Conservation (phyloP, 164 flowering plant genomes). For the Kingdonia uniflora region DNA sequence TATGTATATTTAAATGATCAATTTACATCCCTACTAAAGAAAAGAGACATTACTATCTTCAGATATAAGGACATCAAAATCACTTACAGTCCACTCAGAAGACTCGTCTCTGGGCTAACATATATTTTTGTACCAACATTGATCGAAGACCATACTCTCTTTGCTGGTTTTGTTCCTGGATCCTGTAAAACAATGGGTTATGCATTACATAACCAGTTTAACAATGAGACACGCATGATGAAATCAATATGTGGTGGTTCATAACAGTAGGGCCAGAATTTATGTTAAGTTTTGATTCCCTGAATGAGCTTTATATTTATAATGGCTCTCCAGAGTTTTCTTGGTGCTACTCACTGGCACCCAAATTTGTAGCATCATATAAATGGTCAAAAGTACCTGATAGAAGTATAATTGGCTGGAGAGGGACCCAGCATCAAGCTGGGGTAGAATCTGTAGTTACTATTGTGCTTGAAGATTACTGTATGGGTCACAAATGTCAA, state of each 20-base stretch:
- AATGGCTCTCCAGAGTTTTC: conserved; percentile 47
- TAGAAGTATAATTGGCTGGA: conserved; percentile 33
- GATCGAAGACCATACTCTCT: conserved; percentile 57
- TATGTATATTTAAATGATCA: no score
- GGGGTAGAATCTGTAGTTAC: no score
- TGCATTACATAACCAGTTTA: not conserved
- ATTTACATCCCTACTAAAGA: no score
- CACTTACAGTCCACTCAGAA: conserved; percentile 37
- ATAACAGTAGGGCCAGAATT: not conserved
- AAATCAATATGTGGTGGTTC: not conserved
- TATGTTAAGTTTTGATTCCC: not conserved
- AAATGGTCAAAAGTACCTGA: no score
- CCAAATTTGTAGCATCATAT: no score
- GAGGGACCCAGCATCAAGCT: conserved; percentile 59
- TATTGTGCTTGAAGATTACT: no score
- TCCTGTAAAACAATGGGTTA: conserved; percentile 31
- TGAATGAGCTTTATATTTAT: no score
- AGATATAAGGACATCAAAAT: no score
- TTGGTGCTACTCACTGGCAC: no score
- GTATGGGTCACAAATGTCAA: conserved; percentile 61
- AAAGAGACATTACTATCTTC: no score
- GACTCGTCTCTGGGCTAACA: conserved; percentile 42
- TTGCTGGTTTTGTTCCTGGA: conserved; percentile 67
- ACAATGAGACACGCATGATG: no score
- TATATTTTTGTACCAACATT: conserved; percentile 64